phyloP scores from a whole-genome alignment of 1,139 yeast genomes.

The Saccharomyces hybrid region DNA sequence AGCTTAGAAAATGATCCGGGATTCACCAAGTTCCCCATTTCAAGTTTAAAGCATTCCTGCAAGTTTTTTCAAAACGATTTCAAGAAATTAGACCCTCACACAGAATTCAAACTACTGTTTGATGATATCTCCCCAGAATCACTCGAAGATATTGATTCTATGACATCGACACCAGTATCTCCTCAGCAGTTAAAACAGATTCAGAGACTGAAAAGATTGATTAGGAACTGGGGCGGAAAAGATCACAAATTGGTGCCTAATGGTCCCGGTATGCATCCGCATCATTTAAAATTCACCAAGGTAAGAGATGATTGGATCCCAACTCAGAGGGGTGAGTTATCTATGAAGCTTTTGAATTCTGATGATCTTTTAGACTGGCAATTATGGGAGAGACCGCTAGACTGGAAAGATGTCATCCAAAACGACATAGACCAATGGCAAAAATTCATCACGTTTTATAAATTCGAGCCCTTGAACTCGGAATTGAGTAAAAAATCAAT shows the following conservation, averaged over 20 bases:
- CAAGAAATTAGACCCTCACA: slow-evolving; percentile 68
- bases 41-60: slow-evolving; percentile 36
- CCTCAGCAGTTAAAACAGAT: slow-evolving; percentile 63
- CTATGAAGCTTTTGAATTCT: slow-evolving; percentile 48
- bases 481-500: slow-evolving; percentile 40
- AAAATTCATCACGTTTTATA: slow-evolving; percentile 45
- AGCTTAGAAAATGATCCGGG: slow-evolving; percentile 8
- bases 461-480: slow-evolving; percentile 37
- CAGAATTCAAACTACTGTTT: slow-evolving; percentile 64
- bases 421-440: slow-evolving; percentile 42
- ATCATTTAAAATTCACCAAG: slow-evolving; percentile 61
- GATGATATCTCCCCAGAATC: slow-evolving; percentile 67
- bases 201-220: slow-evolving; percentile 51
- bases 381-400: slow-evolving; percentile 34
- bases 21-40: slow-evolving; percentile 40
- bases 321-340: slow-evolving; percentile 52
- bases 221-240: slow-evolving; percentile 79
- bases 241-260: slow-evolving; percentile 54
- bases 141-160: slow-evolving; percentile 67
- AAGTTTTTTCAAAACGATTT: slow-evolving; percentile 39
- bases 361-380: slow-evolving; percentile 40
- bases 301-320: slow-evolving; percentile 82
- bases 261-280: slow-evolving; percentile 54
- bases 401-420: slow-evolving; percentile 43
- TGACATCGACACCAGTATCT: slow-evolving; percentile 44